Base-by-base conservation (phyloP, 306 rosid genomes). In the Leucaena leucocephala region DNA sequence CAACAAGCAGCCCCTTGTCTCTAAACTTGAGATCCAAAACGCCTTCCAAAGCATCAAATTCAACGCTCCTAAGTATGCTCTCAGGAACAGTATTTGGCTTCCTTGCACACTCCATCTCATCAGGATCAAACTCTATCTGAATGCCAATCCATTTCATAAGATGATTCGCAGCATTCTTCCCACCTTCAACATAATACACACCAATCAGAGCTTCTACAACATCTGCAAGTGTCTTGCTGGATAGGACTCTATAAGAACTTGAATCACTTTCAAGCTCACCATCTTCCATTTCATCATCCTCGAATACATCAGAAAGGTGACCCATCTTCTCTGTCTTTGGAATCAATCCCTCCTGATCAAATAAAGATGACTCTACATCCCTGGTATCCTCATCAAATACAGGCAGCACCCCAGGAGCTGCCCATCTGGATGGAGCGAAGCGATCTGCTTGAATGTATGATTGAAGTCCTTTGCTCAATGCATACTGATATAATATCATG, bases 201-300 rank as follows among this genome's bases (percentile, higher is more conserved):
- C 99, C 97, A 79, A 95, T 95, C 54, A 95, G 93, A 16, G 98
- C 98, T 85, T 95, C 99, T 16, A 91, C 99, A 57, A 95, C 99
- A 85, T 95, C 99, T 17, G 99, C 99, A 55, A 95, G 99, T 68
- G 99, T 95, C 88, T 95, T 95, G 91, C 99, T 95, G 69, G 99
- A 95, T 44, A 95, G 87, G 79, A 95, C 99, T 83, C 99, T 87
- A 66, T 95, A 95, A 61, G 92, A 91, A 88, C 99, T 91, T 62
- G 94, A 95, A 83, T 95, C 98, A 19, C 96, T 80, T 86, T 95
- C 99, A 73, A 89, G 91, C 86, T 93, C 98, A 5, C 98, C 97
- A 71, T 95, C 99, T 84, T 95, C 98, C 88, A 90, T 77, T 81
- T 91, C 97, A 54, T 90, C 97, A 62, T 85, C 88, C 46, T 90